phyloP scores from a whole-genome alignment of 306 rosid genomes.

The Acacia melanoxylon region DNA sequence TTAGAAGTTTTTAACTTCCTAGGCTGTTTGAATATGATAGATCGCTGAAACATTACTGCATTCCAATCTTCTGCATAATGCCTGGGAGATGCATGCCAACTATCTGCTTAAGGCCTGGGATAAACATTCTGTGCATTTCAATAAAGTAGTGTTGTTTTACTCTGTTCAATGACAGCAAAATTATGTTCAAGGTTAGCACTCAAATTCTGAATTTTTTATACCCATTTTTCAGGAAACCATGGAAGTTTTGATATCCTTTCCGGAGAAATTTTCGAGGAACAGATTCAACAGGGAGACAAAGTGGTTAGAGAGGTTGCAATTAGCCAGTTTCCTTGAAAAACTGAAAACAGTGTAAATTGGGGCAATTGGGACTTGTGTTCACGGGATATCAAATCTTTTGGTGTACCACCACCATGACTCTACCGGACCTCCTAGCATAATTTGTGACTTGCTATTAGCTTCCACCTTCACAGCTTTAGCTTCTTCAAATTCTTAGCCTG shows the following conservation, averaged over 20 bases:
- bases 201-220: background rate
- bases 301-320: background rate
- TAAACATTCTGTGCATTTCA: background rate
- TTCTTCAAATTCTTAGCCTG: constrained; percentile 71
- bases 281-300: background rate
- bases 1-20: too few species aligned
- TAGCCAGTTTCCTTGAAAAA: background rate
- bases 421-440: background rate
- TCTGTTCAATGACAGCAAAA: background rate
- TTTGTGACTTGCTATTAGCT: constrained; percentile 40
- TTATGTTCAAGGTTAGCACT: background rate
- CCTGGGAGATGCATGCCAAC: too few species aligned
- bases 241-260: background rate
- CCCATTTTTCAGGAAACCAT: background rate
- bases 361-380: too few species aligned
- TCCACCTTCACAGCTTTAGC: constrained; percentile 76
- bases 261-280: background rate
- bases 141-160: background rate
- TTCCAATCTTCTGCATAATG: background rate
- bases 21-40: too few species aligned
- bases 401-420: background rate
- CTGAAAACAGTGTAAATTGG: too few species aligned
- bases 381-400: background rate
- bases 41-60: background rate
- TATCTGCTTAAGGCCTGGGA: background rate